phyloP scores from a whole-genome alignment of 371 early-diverging fungal genomes.

The Mycotypha africana region DNA sequence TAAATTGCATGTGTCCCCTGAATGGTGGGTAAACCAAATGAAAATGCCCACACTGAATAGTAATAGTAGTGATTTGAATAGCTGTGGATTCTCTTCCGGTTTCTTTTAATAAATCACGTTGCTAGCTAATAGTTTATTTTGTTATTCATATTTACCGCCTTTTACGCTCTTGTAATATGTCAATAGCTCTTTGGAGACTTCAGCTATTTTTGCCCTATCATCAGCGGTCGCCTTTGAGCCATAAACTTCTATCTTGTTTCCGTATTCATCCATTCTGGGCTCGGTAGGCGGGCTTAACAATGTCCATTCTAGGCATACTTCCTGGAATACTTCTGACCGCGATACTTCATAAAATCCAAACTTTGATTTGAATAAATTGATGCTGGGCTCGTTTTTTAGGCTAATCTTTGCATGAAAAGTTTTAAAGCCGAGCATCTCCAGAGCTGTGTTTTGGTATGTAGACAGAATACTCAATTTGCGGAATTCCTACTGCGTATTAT shows the following conservation, averaged over 20 bases:
- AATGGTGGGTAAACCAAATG: constrained; percentile 29
- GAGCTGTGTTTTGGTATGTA: too few relatives aligned
- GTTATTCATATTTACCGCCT: too few relatives aligned
- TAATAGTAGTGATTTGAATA: constrained; percentile 3
- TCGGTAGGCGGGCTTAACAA: background rate
- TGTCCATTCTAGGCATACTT: constrained; percentile 66
- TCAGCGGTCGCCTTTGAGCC: constrained; percentile 26
- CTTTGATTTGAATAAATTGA: constrained; percentile 61
- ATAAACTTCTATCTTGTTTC: constrained; percentile 20
- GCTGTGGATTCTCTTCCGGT: too few relatives aligned
- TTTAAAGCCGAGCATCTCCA: constrained; percentile 49
- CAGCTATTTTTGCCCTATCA: constrained; percentile 9
- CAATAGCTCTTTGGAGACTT: background rate
- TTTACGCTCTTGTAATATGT: too few relatives aligned
- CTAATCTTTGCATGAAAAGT: constrained; percentile 80
- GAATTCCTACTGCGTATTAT: too few relatives aligned
- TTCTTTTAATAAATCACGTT: too few relatives aligned
- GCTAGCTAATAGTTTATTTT: too few relatives aligned
- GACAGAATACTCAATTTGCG: too few relatives aligned
- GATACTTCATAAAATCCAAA: constrained; percentile 68
- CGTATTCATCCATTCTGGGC: constrained; percentile 8
- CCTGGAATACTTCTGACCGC: constrained; percentile 65
- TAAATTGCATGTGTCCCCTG: constrained; percentile 14
- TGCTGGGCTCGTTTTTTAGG: constrained; percentile 63
- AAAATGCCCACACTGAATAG: constrained; percentile 1